Evolutionary conservation across 2,329 filamentous ascomycete species (phyloP).

Genomic region (Aureobasidium sp.): DNA sequence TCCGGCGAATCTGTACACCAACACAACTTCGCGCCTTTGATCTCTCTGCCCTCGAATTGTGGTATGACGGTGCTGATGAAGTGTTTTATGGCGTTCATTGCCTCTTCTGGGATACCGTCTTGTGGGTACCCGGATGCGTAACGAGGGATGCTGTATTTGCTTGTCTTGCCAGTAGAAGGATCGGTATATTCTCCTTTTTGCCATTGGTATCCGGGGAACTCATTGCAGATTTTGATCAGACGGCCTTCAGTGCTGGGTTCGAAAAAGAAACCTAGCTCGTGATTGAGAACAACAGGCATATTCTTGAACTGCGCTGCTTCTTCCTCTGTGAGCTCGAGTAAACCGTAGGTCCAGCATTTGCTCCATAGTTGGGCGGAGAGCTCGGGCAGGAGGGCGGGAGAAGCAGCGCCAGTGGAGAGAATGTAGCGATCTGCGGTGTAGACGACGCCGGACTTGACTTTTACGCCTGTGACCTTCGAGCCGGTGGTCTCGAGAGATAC

Average conservation of each 20-base stretch:
- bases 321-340: slow-evolving; percentile 53
- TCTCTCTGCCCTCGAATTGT: slow-evolving; percentile 54
- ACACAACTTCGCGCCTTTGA: slow-evolving; percentile 59
- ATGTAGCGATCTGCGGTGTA: slow-evolving; percentile 53
- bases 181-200: slow-evolving; percentile 13
- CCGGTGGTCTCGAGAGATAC: slow-evolving; percentile 40
- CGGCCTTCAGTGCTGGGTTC: slow-evolving; percentile 52
- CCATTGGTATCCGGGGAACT: slow-evolving; percentile 58
- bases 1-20: slow-evolving; percentile 66
- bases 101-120: slow-evolving; percentile 21
- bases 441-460: slow-evolving; percentile 45
- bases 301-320: slow-evolving; percentile 53
- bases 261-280: slow-evolving; percentile 58
- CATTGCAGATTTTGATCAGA: slow-evolving; percentile 59
- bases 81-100: slow-evolving; percentile 9
- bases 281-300: slow-evolving; percentile 55
- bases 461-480: slow-evolving; percentile 47
- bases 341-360: slow-evolving; percentile 61
- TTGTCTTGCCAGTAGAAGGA: slow-evolving; percentile 4
- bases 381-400: slow-evolving; percentile 54
- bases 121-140: slow-evolving; percentile 13
- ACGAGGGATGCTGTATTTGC: slow-evolving; percentile 18
- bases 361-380: slow-evolving; percentile 55
- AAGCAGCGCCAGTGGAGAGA: slow-evolving; percentile 56
- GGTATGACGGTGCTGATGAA: slow-evolving; percentile 44